Percentiles rank a stretch among this genome's conserved stretches.
phyloP scores from a whole-genome alignment of 345 rosid genomes.

The Erodium maritimum region DNA sequence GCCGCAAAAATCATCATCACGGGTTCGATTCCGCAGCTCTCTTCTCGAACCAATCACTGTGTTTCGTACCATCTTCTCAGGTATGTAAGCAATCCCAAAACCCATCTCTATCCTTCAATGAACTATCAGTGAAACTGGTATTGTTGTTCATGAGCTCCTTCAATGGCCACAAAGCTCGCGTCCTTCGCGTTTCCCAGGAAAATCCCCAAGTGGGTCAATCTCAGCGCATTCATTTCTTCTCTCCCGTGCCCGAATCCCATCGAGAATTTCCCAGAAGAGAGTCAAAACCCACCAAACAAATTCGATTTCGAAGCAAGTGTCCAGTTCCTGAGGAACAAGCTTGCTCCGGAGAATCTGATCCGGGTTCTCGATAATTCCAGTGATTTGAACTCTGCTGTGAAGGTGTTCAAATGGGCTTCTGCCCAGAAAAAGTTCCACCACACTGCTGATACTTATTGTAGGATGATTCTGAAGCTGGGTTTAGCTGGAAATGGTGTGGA shows the following conservation, averaged over 20 bases:
- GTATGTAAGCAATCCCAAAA: no score
- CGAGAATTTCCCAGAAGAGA: conserved; percentile 9
- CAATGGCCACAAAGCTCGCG: conserved; percentile 23
- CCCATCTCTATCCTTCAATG: no score
- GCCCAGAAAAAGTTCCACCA: conserved; percentile 31
- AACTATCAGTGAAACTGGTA: no score
- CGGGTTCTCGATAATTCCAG: conserved; percentile 26
- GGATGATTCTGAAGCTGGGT: conserved; percentile 42
- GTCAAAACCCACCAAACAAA: conserved; percentile 6
- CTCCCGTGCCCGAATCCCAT: conserved; percentile 23
- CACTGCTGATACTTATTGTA: conserved; percentile 27
- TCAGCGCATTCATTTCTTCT: conserved; percentile 20
- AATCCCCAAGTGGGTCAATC: conserved; percentile 17
- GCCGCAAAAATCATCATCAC: no score
- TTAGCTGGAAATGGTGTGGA: conserved; percentile 32
- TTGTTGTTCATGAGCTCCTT: conserved; percentile 7
- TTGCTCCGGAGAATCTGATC: conserved; percentile 28
- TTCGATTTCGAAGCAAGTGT: conserved; percentile 22
- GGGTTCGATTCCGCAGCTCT: no score
- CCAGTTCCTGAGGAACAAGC: conserved; percentile 20
- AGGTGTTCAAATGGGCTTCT: conserved; percentile 44
- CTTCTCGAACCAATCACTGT: no score
- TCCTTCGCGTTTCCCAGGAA: conserved; percentile 18
- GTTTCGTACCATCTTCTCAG: no score
- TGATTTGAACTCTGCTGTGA: conserved; percentile 29